Conservation (phyloP, 805 yeast species). For the Tetrapisispora iriomotensis region DNA sequence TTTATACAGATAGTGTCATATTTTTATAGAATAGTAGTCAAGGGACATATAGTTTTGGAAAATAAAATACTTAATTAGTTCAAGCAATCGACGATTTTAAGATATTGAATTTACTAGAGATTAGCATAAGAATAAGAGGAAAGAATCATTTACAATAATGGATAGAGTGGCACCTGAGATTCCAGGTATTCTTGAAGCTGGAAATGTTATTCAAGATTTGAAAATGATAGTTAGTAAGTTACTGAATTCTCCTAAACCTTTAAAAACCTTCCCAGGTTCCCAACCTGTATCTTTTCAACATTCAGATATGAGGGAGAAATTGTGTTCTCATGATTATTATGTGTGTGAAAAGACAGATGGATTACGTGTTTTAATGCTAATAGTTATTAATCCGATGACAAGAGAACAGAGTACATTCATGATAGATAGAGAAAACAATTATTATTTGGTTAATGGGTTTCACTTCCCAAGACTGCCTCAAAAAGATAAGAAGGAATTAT, state of each 20-base stretch:
- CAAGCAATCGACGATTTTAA: too few species aligned
- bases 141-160: constrained; percentile 6
- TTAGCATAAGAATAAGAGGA: neutral
- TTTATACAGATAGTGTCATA: too few species aligned
- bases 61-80: too few species aligned
- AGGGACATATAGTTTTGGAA: too few species aligned
- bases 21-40: too few species aligned
- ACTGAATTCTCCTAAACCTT: constrained; percentile 42
- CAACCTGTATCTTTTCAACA: constrained; percentile 90
- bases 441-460: constrained; percentile 67
- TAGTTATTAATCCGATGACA: constrained; percentile 51
- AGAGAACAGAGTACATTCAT: constrained; percentile 83
- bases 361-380: constrained; percentile 66
- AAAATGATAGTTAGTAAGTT: constrained; percentile 58
- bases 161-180: constrained; percentile 62
- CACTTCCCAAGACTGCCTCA: constrained; percentile 61
- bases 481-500: constrained; percentile 24
- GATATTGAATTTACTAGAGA: too few species aligned
- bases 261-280: constrained; percentile 68
- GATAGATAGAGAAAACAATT: constrained; percentile 83
- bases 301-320: constrained; percentile 52
- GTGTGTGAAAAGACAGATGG: constrained; percentile 98
- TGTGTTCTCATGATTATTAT: constrained; percentile 66
- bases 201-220: constrained; percentile 57
- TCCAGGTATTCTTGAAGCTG: constrained; percentile 76